A percentile compares a stretch with the other conserved stretches of the same genome.
Conservation (phyloP, 371 early-diverging fungal species). For the Rhizomucor pusillus region DNA sequence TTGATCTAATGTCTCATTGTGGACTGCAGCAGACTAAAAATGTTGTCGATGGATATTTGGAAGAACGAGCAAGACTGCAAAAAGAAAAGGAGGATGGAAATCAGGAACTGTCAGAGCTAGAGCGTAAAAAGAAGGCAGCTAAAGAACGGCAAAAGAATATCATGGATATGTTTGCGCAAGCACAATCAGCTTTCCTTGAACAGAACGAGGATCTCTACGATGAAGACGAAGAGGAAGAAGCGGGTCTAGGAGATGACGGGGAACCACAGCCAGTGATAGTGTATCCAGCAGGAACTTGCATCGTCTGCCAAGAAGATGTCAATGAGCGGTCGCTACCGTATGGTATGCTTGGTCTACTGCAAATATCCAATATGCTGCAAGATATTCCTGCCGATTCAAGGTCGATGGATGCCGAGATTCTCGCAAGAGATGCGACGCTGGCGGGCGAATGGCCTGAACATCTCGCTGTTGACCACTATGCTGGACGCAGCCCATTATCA, state of each 20-base stretch:
- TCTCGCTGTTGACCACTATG: conserved; percentile 3
- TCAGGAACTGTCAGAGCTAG: conserved; percentile 54
- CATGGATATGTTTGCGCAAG: conserved; percentile 88
- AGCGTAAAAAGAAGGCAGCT: conserved; percentile 75
- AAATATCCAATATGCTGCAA: conserved; percentile 73
- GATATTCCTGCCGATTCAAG: conserved; percentile 53
- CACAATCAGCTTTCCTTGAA: conserved; percentile 85
- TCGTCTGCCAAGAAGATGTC: conserved; percentile 93
- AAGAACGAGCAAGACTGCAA: neutral
- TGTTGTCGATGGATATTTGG: neutral
- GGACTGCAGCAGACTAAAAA: neutral
- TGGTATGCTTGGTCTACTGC: conserved; percentile 83
- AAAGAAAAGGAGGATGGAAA: neutral
- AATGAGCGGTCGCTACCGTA: conserved; percentile 64
- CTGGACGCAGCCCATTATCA: conserved; percentile 50
- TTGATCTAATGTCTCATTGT: conserved; percentile 16
- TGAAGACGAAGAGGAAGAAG: conserved; percentile 53
- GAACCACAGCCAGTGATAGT: conserved; percentile 36
- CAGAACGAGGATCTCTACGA: conserved; percentile 68
- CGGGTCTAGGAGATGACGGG: conserved; percentile 1
- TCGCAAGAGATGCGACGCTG: conserved; percentile 49
- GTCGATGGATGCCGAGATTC: conserved; percentile 35
- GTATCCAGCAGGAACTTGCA: conserved; percentile 85
- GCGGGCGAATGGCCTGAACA: conserved; percentile 44
- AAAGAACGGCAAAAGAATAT: conserved; percentile 85